Evolutionary conservation across 371 early-diverging fungal genomes (phyloP).

Genomic region (Sporodiniella umbellata): DNA sequence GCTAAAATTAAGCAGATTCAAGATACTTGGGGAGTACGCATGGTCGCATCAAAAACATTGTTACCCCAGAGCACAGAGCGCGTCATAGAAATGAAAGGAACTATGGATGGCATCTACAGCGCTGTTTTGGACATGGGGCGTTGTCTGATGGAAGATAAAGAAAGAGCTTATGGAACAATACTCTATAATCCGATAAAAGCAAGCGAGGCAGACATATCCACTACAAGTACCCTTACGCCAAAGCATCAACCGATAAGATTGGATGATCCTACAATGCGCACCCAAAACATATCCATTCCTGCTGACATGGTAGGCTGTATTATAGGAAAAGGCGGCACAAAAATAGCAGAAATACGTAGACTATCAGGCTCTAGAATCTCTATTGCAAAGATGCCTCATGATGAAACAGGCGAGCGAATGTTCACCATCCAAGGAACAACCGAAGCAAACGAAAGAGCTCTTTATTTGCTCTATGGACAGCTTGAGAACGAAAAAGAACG

Average conservation of each 20-base stretch:
- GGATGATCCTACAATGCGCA: conserved; percentile 47
- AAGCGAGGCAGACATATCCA: conserved; percentile 21
- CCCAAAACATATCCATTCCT: conserved; percentile 87
- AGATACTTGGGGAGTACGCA: conserved; percentile 75
- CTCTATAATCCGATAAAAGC: conserved; percentile 46
- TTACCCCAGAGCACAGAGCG: conserved; percentile 86
- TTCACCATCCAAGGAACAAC: conserved; percentile 87
- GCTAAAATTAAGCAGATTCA: conserved; percentile 85
- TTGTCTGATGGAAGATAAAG: conserved; percentile 46
- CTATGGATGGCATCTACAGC: conserved; percentile 62
- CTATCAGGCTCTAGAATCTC: conserved; percentile 83
- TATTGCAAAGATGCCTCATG: conserved; percentile 77
- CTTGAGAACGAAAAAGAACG: conserved; percentile 85
- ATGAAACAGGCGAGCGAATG: conserved; percentile 77
- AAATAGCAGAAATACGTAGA: conserved; percentile 89
- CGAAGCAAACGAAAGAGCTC: conserved; percentile 84
- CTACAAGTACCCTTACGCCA: conserved; percentile 16
- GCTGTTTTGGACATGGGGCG: conserved; percentile 71
- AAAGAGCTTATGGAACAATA: conserved; percentile 44
- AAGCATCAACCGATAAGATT: conserved; percentile 4
- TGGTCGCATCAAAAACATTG: conserved; percentile 83
- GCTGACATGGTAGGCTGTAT: conserved; percentile 93
- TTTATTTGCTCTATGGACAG: conserved; percentile 84
- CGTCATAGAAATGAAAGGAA: conserved; percentile 78
- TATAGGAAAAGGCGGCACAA: conserved; percentile 87